Conservation (phyloP, 2,329 filamentous ascomycete species). For the Penicillium olsonii region DNA sequence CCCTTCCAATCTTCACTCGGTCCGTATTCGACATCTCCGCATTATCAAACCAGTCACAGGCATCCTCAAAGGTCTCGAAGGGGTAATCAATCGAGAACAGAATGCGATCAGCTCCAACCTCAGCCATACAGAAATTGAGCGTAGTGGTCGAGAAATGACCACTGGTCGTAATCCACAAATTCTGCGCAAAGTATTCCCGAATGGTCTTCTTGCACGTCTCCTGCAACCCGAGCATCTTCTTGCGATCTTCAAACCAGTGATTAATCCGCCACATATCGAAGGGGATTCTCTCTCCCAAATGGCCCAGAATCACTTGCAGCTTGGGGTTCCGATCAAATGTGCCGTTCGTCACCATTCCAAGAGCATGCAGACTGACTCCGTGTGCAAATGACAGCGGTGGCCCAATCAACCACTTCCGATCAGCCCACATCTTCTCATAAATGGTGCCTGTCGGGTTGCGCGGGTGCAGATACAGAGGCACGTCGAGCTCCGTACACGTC, state of each 20-base stretch:
- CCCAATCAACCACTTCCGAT: constrained; percentile 62
- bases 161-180: constrained; percentile 46
- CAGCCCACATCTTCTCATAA: constrained; percentile 60
- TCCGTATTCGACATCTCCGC: constrained; percentile 41
- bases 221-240: constrained; percentile 37
- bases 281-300: constrained; percentile 53
- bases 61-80: constrained; percentile 44
- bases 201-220: constrained; percentile 49
- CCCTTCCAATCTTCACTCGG: constrained; percentile 46
- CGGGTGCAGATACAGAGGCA: constrained; percentile 66
- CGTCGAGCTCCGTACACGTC: constrained; percentile 59
- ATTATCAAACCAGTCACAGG: constrained; percentile 47
- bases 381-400: constrained; percentile 62
- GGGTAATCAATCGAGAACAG: constrained; percentile 47
- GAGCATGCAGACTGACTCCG: constrained; percentile 59
- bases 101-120: constrained; percentile 43
- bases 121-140: constrained; percentile 42
- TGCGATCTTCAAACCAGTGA: constrained; percentile 44
- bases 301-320: constrained; percentile 51
- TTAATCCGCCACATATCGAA: constrained; percentile 54
- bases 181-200: constrained; percentile 44
- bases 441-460: constrained; percentile 59
- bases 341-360: constrained; percentile 55
- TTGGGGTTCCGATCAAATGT: constrained; percentile 53
- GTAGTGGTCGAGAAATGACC: constrained; percentile 45